These are phyloP conservation scores for Waitea zeae DNA, from an alignment of 1,284 basidiomycete genomes.

Conservation along the genomic window DNA sequence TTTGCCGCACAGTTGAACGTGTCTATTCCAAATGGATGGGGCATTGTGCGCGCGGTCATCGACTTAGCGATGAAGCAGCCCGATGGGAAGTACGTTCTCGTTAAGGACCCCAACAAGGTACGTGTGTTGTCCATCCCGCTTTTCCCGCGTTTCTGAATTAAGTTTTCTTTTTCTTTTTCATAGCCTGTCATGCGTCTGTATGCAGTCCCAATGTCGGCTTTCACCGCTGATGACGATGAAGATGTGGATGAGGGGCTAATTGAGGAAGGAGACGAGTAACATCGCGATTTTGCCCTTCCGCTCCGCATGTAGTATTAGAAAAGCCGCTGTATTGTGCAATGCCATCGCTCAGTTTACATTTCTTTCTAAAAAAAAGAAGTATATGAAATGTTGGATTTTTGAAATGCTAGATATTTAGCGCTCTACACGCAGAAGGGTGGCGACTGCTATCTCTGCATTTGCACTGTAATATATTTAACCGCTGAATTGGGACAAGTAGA, in stretches of 20 bases:
- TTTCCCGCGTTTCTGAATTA: neutral
- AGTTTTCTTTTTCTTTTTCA: neutral
- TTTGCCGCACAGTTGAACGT: conserved; percentile 95
- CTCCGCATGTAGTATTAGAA: too few species aligned
- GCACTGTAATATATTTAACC: conserved; percentile 24
- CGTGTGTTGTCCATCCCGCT: conserved; percentile 12
- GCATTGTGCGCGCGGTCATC: conserved; percentile 88
- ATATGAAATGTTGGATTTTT: too few species aligned
- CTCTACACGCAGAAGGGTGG: too few species aligned
- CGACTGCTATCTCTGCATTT: conserved; percentile 67
- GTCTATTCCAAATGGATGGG: conserved; percentile 94
- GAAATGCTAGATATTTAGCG: too few species aligned
- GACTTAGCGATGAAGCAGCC: conserved; percentile 90
- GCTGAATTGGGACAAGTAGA: neutral
- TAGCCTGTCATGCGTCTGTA: conserved; percentile 91
- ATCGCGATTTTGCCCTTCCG: too few species aligned
- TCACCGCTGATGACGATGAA: conserved; percentile 47
- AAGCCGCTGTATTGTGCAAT: too few species aligned
- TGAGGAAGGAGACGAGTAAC: conserved; percentile 27
- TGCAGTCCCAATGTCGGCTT: conserved; percentile 76
- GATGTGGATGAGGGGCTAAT: conserved; percentile 31
- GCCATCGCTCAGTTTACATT: too few species aligned
- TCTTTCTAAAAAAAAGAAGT: too few species aligned
- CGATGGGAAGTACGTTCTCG: conserved; percentile 89
- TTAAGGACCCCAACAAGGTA: conserved; percentile 95